Evolutionary conservation across 2,329 filamentous ascomycete species (phyloP), one percentile per base, ranked within the genome.

Genomic region (Trichoderma cornu-damae): DNA sequence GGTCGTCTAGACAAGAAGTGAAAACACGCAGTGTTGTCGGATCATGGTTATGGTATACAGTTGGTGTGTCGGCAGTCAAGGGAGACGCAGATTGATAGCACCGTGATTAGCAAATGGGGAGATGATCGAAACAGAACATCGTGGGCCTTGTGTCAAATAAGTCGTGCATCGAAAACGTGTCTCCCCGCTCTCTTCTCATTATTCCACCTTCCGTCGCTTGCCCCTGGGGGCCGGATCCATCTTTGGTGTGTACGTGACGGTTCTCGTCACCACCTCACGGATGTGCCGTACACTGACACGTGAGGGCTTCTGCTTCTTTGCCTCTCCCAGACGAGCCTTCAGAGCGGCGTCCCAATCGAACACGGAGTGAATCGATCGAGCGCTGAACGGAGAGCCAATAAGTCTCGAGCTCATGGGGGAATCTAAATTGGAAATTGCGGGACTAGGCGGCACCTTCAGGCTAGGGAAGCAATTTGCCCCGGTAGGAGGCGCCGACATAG

Each of bases 181-280:
- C 18, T 30, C 22, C 6, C 34, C 24, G n/a, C 38, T 26, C 9
- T 34, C 43, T 28, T 40, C 16, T 68, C 66, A 76, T 62, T 80
- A 77, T 62, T 80, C 77, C 48, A 79, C 72, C 78, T 90, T 95
- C 76, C 92, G 87, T 75, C 91, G 85, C 81, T 96, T 97, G 62
- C 92, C 92, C 72, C 92, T 92, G 6, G 91, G 93, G 35, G 92
- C 90, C 22, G 92, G 89, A 63, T 91, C 89, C 76, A 97, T 89
- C 63, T 86, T 80, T 60, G 85, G 88, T 70, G 89, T 96, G 73
- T 95, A 96, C 38, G 90, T 96, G 59, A 96, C 89, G 14, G 91
- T 96, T 64, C 91, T 83, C n/a, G 92, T 96, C 53, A 96, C 89
- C 4, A 96, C 90, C 71, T 96, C 91, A 55, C 90, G 80, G 59